Percentiles rank a stretch among this genome's conserved stretches.
These are phyloP conservation scores for Caloboletus inedulis DNA, from an alignment of 1,284 basidiomycete genomes.

Conservation along the genomic window DNA sequence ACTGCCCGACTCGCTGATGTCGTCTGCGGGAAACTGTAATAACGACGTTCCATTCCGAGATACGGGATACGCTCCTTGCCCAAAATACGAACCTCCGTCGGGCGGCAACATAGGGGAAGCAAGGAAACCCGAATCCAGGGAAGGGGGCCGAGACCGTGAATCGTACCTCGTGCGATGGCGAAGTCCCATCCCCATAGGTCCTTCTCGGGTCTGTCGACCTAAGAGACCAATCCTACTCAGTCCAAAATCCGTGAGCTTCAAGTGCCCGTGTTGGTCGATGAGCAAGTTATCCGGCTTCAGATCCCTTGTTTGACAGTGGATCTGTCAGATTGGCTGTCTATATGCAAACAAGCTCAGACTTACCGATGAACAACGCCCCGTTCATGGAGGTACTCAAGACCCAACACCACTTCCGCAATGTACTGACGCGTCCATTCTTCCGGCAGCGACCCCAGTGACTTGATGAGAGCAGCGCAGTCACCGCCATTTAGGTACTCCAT, in stretches of 20 bases:
- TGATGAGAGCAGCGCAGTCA: conserved; percentile 95
- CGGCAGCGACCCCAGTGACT: conserved; percentile 87
- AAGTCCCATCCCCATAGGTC: conserved; percentile 55
- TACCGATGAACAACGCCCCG: conserved; percentile 96
- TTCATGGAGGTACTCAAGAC: conserved; percentile 92
- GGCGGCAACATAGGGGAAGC: conserved; percentile 66
- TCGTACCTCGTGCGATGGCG: conserved; percentile 57
- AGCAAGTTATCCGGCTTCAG: conserved; percentile 97
- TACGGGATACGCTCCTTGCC: conserved; percentile 55
- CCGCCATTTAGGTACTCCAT: conserved; percentile 99
- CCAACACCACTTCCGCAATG: conserved; percentile 93
- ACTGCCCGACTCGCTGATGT: conserved; percentile 74
- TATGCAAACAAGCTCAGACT: conserved; percentile 29
- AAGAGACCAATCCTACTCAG: conserved; percentile 95
- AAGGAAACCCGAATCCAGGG: conserved; percentile 79
- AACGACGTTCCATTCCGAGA: conserved; percentile 60
- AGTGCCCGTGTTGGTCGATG: conserved; percentile 93
- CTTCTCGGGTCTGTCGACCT: conserved; percentile 90
- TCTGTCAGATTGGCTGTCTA: conserved; percentile 8
- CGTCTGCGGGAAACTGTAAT: conserved; percentile 70
- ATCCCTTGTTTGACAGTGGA: conserved; percentile 57
- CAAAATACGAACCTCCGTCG: conserved; percentile 81
- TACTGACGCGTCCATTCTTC: conserved; percentile 98
- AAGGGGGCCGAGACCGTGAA: conserved; percentile 72
- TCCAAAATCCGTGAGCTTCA: conserved; percentile 98